Evolutionary conservation across 768 basidiomycete species (phyloP).

Genomic region (Tephrocybe sp.): DNA sequence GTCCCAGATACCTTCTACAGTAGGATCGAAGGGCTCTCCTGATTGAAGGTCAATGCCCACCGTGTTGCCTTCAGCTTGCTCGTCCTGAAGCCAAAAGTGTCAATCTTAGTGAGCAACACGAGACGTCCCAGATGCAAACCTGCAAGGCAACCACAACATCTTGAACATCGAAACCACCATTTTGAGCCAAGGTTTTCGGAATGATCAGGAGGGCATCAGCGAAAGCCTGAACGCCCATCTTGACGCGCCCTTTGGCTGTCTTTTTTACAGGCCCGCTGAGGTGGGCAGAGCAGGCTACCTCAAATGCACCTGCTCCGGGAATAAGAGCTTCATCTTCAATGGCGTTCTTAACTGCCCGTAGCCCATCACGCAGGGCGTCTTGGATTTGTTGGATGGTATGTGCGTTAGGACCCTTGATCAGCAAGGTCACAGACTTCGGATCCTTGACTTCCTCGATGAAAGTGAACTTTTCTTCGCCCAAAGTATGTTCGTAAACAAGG

Average conservation of each 20-base stretch:
- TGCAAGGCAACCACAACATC: conserved; percentile 91
- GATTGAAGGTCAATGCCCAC: conserved; percentile 92
- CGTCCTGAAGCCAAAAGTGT: conserved; percentile 53
- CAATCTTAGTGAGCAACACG: not conserved
- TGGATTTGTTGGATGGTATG: conserved; percentile 96
- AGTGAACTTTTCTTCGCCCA: conserved; percentile 98
- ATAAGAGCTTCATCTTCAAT: conserved; percentile 86
- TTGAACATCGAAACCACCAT: conserved; percentile 97
- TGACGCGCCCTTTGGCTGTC: conserved; percentile 87
- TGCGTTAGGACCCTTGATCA: conserved; percentile 96
- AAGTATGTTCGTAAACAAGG: conserved; percentile 96
- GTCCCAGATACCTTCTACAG: conserved; percentile 96
- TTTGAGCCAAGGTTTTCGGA: conserved; percentile 94
- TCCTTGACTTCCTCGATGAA: conserved; percentile 96
- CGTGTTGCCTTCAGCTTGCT: conserved; percentile 88
- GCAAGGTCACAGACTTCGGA: conserved; percentile 91
- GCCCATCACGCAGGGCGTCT: conserved; percentile 96
- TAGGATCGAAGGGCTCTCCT: conserved; percentile 96
- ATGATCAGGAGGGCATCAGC: conserved; percentile 93
- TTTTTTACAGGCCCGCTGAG: conserved; percentile 78
- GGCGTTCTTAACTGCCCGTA: conserved; percentile 95
- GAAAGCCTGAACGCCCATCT: conserved; percentile 97
- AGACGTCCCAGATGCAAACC: conserved; percentile 36
- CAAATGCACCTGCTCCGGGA: conserved; percentile 98
- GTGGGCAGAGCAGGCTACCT: conserved; percentile 87